Evolutionary conservation across 2,329 filamentous ascomycete genomes (phyloP).

Genomic region (Pezicula radicicola): DNA sequence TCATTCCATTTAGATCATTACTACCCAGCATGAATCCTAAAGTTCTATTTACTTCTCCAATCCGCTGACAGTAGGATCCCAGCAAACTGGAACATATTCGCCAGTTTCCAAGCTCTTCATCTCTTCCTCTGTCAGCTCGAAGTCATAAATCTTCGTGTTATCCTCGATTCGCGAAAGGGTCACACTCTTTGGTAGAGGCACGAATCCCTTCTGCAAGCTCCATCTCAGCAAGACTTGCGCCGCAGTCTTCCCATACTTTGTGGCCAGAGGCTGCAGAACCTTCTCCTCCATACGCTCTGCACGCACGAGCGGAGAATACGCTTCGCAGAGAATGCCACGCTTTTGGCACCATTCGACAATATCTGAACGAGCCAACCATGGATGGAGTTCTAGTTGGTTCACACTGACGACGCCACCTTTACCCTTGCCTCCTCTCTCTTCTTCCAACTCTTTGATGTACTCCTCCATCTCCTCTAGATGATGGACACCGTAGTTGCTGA

Average conservation of each 20-base stretch:
- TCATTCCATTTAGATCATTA: background rate
- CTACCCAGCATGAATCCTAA: background rate
- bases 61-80: conserved; percentile 51
- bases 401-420: conserved; percentile 74
- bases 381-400: conserved; percentile 87
- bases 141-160: conserved; percentile 56
- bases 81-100: conserved; percentile 52
- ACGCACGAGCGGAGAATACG: conserved; percentile 58
- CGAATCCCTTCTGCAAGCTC: conserved; percentile 74
- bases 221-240: conserved; percentile 80
- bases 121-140: conserved; percentile 52
- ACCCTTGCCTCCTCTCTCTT: conserved; percentile 55
- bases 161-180: conserved; percentile 62
- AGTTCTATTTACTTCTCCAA: conserved; percentile 34
- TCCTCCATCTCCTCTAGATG: conserved; percentile 58
- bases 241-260: conserved; percentile 70
- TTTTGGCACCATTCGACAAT: conserved; percentile 74
- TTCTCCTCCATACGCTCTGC: conserved; percentile 71
- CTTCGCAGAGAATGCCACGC: conserved; percentile 60
- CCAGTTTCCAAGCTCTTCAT: conserved; percentile 45
- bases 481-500: conserved; percentile 65
- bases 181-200: conserved; percentile 73
- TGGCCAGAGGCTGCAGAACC: conserved; percentile 59
- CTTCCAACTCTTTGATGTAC: conserved; percentile 59
- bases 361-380: conserved; percentile 78